Evolutionary conservation across 2,329 filamentous ascomycete species (phyloP).

Genomic region (Phaeosphaeriaceae sp.): DNA sequence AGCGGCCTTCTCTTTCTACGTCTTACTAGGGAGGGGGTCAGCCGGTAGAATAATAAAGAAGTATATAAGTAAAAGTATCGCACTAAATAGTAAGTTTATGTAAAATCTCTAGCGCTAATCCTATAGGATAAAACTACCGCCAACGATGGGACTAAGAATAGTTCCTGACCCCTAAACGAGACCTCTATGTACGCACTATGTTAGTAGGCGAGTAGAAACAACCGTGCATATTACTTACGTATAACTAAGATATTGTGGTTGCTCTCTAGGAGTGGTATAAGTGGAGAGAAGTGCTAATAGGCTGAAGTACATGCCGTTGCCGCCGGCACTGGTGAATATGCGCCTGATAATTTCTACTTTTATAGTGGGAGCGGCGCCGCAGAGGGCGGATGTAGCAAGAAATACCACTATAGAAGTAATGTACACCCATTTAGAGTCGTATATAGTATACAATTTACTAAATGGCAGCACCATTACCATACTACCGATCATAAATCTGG

Average conservation of each 20-base stretch:
- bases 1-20: neutral
- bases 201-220: slow-evolving; percentile 5
- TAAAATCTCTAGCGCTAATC: slow-evolving; percentile 61
- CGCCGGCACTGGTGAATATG: slow-evolving; percentile 53
- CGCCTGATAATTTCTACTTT: slow-evolving; percentile 48
- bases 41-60: slow-evolving; percentile 5
- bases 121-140: slow-evolving; percentile 58
- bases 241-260: slow-evolving; percentile 30
- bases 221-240: neutral
- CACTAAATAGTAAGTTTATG: slow-evolving; percentile 44
- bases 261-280: slow-evolving; percentile 38
- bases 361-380: slow-evolving; percentile 36
- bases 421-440: slow-evolving; percentile 54
- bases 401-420: slow-evolving; percentile 37
- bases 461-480: slow-evolving; percentile 10
- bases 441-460: slow-evolving; percentile 49
- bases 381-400: slow-evolving; percentile 34
- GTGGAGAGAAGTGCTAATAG: slow-evolving; percentile 31
- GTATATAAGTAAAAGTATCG: slow-evolving; percentile 15
- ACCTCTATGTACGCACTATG: neutral
- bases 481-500: neutral
- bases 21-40: neutral
- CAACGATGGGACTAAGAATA: slow-evolving; percentile 11
- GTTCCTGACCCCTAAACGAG: slow-evolving; percentile 53
- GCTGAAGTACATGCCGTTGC: slow-evolving; percentile 51